Conservation (phyloP, 2,329 filamentous ascomycete genomes). For the Cryphonectria carpinicola region DNA sequence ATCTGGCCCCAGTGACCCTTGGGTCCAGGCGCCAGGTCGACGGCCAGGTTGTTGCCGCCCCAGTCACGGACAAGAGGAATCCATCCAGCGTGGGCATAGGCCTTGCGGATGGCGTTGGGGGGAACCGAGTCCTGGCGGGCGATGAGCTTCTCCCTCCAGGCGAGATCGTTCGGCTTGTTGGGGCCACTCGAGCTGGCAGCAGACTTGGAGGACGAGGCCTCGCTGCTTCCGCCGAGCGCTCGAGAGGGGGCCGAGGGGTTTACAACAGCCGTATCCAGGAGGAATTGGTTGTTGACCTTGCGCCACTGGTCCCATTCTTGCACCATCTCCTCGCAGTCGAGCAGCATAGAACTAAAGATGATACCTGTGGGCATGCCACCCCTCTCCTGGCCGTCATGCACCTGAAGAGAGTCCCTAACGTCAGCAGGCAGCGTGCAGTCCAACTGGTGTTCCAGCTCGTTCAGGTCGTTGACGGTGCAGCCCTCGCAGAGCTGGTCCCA, state of each 20-base stretch:
- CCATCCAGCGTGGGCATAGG: conserved; percentile 92
- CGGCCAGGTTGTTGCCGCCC: conserved; percentile 96
- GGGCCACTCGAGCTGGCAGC: conserved; percentile 41
- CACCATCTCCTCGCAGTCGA: conserved; percentile 97
- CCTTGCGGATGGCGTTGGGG: conserved; percentile 82
- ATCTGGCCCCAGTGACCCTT: conserved; percentile 93
- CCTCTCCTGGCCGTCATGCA: conserved; percentile 97
- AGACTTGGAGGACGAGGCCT: conserved; percentile 71
- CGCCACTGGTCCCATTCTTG: conserved; percentile 98
- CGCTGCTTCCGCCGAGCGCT: conserved; percentile 67
- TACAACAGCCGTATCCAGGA: conserved; percentile 62
- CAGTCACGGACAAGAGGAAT: conserved; percentile 95
- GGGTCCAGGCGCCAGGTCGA: conserved; percentile 90
- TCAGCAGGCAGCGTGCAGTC: conserved; percentile 94
- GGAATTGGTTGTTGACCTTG: conserved; percentile 86
- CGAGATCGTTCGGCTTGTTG: conserved; percentile 58
- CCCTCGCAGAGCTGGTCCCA: conserved; percentile 92
- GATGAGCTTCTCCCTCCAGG: conserved; percentile 86
- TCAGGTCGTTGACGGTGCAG: conserved; percentile 91
- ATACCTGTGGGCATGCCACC: conserved; percentile 89
- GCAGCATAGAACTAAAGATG: conserved; percentile 90
- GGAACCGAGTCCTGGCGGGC: conserved; percentile 88
- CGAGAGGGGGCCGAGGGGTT: conserved; percentile 71
- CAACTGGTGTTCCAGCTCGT: conserved; percentile 93
- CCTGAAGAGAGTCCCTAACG: conserved; percentile 84